Evolutionary conservation across 495 filamentous ascomycete genomes (phyloP).

Genomic region (Podospora pseudoanserina): DNA sequence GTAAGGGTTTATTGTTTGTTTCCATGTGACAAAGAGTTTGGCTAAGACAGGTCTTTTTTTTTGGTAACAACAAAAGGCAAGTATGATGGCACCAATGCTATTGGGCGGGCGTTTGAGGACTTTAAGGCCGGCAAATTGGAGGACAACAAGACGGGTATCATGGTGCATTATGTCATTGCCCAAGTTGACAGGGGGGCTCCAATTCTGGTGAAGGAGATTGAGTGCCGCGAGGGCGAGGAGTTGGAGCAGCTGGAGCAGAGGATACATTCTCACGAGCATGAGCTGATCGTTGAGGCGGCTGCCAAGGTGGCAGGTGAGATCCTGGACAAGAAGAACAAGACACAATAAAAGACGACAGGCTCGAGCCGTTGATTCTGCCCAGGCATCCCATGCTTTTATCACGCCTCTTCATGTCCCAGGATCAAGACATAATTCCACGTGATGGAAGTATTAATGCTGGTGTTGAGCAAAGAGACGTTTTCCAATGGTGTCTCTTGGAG

Average conservation of each 20-base stretch:
- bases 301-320: constrained; percentile 49
- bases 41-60: neutral
- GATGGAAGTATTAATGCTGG: neutral
- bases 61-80: constrained; percentile 41
- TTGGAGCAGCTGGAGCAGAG: constrained; percentile 63
- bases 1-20: constrained; percentile 14
- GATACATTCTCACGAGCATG: constrained; percentile 69
- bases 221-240: constrained; percentile 63
- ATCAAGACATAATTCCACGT: neutral
- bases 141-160: constrained; percentile 66
- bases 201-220: constrained; percentile 68
- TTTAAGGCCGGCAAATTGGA: constrained; percentile 68
- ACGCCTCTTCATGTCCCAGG: neutral
- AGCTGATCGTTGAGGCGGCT: constrained; percentile 64
- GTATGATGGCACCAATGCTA: constrained; percentile 76
- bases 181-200: constrained; percentile 80
- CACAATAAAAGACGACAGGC: constrained; percentile 19
- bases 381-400: neutral
- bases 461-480: neutral
- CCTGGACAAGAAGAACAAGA: constrained; percentile 19
- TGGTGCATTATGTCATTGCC: constrained; percentile 85
- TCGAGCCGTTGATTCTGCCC: neutral
- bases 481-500: neutral
- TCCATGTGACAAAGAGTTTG: neutral
- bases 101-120: constrained; percentile 72